These are phyloP conservation scores for Lippia alba DNA, from an alignment of 305 asterid species.

Conservation along the genomic window DNA sequence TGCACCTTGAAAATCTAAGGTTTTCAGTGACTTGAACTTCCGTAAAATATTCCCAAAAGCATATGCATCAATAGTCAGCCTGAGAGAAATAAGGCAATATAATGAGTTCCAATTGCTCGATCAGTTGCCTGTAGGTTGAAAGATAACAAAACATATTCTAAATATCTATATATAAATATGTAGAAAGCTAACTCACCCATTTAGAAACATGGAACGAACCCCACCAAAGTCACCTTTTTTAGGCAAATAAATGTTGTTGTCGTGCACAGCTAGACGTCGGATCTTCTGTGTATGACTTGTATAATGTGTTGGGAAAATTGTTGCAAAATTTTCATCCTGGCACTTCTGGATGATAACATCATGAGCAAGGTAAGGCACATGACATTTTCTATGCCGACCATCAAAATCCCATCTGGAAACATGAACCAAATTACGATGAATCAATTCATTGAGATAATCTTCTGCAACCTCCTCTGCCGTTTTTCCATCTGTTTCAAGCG, in stretches of 20 bases:
- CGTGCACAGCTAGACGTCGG: conserved; percentile 38
- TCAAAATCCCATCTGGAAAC: conserved; percentile 42
- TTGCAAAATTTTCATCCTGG: conserved; percentile 41
- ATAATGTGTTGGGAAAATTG: conserved; percentile 22
- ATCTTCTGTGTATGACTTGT: background rate
- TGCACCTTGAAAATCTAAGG: conserved; percentile 43
- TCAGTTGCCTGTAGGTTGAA: no score
- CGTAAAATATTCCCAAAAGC: conserved; percentile 19
- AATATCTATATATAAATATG: no score
- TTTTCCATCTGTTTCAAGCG: background rate
- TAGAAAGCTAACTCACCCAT: no score
- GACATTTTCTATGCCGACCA: conserved; percentile 38
- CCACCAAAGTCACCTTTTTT: background rate
- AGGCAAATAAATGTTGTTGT: conserved; percentile 13
- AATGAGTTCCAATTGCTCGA: no score
- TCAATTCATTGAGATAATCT: conserved; percentile 41
- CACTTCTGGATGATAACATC: conserved; percentile 42
- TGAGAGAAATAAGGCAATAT: no score
- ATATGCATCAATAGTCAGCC: no score
- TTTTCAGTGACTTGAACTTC: conserved; percentile 25
- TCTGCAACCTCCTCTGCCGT: conserved; percentile 53
- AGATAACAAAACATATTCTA: no score
- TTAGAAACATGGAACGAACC: conserved; percentile 43
- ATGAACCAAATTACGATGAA: conserved; percentile 45
- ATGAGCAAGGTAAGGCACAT: conserved; percentile 36